Percentiles rank a stretch among this genome's conserved stretches.
phyloP scores from a whole-genome alignment of 192 early-diverging fungal genomes.

The Entomortierella chlamydospora region DNA sequence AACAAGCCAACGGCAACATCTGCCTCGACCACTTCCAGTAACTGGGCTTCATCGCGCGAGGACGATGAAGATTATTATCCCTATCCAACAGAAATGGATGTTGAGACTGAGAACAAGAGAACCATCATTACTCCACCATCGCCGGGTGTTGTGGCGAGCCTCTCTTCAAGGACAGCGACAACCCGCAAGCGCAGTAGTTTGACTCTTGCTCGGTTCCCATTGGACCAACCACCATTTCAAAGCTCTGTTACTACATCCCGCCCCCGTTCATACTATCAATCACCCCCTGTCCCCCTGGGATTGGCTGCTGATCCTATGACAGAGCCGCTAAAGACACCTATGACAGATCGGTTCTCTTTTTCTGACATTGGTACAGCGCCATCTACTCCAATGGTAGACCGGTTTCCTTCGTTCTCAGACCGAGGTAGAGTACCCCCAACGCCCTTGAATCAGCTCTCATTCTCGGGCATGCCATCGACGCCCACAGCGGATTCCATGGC shows the following conservation, averaged over 20 bases:
- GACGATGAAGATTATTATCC: constrained; percentile 41
- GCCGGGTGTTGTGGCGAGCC: not conserved
- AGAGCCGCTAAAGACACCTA: constrained; percentile 4
- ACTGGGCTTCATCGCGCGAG: constrained; percentile 6
- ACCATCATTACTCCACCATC: not conserved
- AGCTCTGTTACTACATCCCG: constrained; percentile 8
- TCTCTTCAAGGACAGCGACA: not conserved
- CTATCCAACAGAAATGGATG: constrained; percentile 37
- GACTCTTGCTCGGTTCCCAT: not conserved
- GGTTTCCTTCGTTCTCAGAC: not conserved
- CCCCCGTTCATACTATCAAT: constrained; percentile 18
- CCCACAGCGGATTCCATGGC: not conserved
- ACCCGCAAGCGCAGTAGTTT: not conserved
- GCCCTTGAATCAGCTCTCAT: not conserved
- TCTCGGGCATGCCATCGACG: not conserved
- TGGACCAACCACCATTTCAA: no score
- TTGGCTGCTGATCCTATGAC: no score
- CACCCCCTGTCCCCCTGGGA: not conserved
- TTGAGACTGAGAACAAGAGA: constrained; percentile 1
- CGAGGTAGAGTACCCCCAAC: not conserved
- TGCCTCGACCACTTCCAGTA: not conserved
- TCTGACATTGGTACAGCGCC: not conserved
- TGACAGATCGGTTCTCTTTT: constrained; percentile 4
- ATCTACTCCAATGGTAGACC: not conserved
- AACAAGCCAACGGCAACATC: not conserved